These are phyloP conservation scores for Xylariaceae sp. DNA, from an alignment of 2,329 filamentous ascomycete genomes.

Conservation along the genomic window DNA sequence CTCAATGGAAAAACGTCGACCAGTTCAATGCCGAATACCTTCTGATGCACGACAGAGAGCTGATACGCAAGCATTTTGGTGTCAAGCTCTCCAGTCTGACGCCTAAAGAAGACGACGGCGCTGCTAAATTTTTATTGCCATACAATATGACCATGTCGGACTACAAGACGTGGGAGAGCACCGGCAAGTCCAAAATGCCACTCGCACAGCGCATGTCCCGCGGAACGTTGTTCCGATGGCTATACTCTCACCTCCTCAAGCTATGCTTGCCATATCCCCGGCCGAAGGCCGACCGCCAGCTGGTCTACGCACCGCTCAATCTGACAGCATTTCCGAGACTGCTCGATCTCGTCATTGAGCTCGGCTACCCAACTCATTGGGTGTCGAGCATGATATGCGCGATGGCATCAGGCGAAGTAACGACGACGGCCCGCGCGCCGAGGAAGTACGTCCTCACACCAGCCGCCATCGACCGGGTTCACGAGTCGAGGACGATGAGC, in stretches of 20 bases:
- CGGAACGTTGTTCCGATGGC: slow-evolving; percentile 10
- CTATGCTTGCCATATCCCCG: slow-evolving; percentile 16
- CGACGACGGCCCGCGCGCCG: slow-evolving; percentile 15
- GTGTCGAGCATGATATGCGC: slow-evolving; percentile 13
- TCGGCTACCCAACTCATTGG: slow-evolving; percentile 19
- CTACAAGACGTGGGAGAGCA: slow-evolving; percentile 14
- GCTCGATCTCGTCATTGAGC: slow-evolving; percentile 8
- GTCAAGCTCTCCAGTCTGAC: slow-evolving; percentile 9
- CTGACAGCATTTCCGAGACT: slow-evolving; percentile 14
- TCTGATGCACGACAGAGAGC: slow-evolving; percentile 26
- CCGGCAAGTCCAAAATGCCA: not conserved
- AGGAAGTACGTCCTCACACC: not conserved
- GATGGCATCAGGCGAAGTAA: slow-evolving; percentile 8
- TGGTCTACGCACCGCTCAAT: slow-evolving; percentile 14
- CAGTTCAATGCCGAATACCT: slow-evolving; percentile 31
- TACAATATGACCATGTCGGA: not conserved
- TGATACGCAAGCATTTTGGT: slow-evolving; percentile 26
- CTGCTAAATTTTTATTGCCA: too few relatives aligned
- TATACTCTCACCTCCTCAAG: slow-evolving; percentile 19
- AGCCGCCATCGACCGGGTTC: slow-evolving; percentile 1
- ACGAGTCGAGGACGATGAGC: slow-evolving; percentile 11
- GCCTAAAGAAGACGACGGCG: not conserved
- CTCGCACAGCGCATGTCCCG: slow-evolving; percentile 12
- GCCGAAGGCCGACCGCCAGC: not conserved
- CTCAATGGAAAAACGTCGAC: slow-evolving; percentile 22